Base-by-base conservation (phyloP, 805 yeast species). In the Isabelozyma rhagii region DNA sequence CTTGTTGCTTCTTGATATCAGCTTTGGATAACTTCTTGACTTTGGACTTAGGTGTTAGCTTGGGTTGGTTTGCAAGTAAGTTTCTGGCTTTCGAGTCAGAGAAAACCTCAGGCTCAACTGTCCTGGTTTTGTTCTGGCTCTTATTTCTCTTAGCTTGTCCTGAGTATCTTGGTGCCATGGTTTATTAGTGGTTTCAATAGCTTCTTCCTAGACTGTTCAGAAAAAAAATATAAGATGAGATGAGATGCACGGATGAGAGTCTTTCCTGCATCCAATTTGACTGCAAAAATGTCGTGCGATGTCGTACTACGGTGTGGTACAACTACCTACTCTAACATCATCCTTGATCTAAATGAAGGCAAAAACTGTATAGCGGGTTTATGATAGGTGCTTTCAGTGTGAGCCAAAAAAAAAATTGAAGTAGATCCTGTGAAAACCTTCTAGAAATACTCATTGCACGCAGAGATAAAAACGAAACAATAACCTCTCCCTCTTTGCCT, bases 21-120 rank as follows among this genome's bases (percentile, higher is more conserved):
- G 67, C 66, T 53, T 83, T 85, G 29, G 74, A 72, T 39, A 77
- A 77, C 55, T 76, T 77, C 53, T 71, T 69, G 15, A 75, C 77
- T 18, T 67, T 76, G 2, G 89, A 77, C 62, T 80, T 84, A 39
- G 83, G 84, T 0, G 86, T 81, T 43, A 79, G 63, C 42, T 81
- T 81, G 13, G 89, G 87, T 60, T 79, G 82, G 46, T 64, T 69
- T 27, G 78, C 81, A 46, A 87, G 67, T 53, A 82, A 74, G 62
- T 88, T 88, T 59, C 88, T 75, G 4, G 94, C 93, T n/a, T 72
- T 74, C 0, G 82, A 74, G 61, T 87, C 92, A 29, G 80, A 68
- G 53, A 74, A 75, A 25, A 87, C 87, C 57, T 87, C 93, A 2
- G 89, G 80, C 49, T 80, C 82, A 2, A 85, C 79, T 15, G 74